Base-by-base conservation (phyloP, 257 asterid genomes). In the Asclepias syriaca region DNA sequence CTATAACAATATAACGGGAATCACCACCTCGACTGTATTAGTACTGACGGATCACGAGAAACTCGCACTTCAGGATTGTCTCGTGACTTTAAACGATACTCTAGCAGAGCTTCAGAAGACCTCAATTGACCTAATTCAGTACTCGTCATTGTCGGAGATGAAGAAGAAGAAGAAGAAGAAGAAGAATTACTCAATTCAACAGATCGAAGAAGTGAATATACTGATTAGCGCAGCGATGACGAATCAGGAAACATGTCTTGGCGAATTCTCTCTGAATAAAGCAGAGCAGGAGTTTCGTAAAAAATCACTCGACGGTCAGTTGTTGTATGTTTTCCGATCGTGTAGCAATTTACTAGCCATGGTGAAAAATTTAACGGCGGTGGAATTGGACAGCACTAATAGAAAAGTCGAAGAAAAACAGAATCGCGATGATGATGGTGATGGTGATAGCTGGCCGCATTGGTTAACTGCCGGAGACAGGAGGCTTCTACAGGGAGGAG, bases 141-240 rank as follows among this genome's bases (percentile, higher is more conserved):
- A 34, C 39, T 34, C 10, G 11, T 43, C 48, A 11, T 43, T 43
- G 48, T 43, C 12, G 11, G 39, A 10, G 8, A 58, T 3, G 16
- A 40, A 3, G 54, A 21, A 5, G 34, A 24, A 24, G 27, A 24
- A 24, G 27, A 29, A 1, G 8, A 16, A 21, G 22, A 55, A 48
- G 50, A 45, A 59, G 3, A 16, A 59, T 0, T 18, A 22, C 69
- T 12, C 68, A 16, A 32, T 15, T 34, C 46, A 7, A 14, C 11
- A 16, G 37, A 34, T 15, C 16, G 66, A 61, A 21, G 92, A 90
- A 56, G 55, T 75, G 0, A 90, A 87, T 66, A 88, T 90, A 1
- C 88, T 92, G 90, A 82, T 90, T 14, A 88, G 93, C 79, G 74
- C 93, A n/a, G 91, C 96, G 1, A 43, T 90, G 39, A 90, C 93